Evolutionary conservation across 345 rosid species (phyloP), one percentile per base, ranked within the genome.

Genomic region (Eutrema japonicum): DNA sequence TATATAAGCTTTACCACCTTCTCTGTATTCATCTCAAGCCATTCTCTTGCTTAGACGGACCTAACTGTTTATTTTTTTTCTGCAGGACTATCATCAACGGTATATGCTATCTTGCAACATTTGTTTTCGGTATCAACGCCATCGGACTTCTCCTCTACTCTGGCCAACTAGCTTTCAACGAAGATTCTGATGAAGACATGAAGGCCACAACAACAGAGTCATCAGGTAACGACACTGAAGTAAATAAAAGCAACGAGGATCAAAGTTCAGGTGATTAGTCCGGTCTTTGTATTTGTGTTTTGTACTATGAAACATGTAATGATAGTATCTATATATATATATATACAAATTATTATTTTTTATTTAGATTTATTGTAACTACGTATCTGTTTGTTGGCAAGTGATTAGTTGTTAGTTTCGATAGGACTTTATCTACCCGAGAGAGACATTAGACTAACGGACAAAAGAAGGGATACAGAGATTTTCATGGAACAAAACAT

Each of bases 101-200:
- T 26, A 14, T 89, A 70, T 92, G 96, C 85, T 92, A 95, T 80
- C 96, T 95, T 16, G 96, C 96, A 10, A 92, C 99, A 14, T 95
- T 88, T 77, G 96, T 91, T 68, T 91, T 94, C 3, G 96, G 98
- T 63, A 38, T 92, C 78, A 94, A 94, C 56, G 80, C 96, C 0
- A 11, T 91, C 0, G 98, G 97, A 43, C 85, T 94, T 58, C 63
- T 95, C 56, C 92, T 92, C 48, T 92, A 85, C 78, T 80, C 96
- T 6, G 93, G 80, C 32, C 96, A 89, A 66, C 93, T 91, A 73
- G 51, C 30, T 32, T 77, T 77, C 80, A 72, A 14, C 29, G 76
- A 71, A 55, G 72, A 76, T 0, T 70, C 89, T 84, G 68, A 8
- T 87, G 52, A 87, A 74, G 75, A 46, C 64, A 81, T 80, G 45